Conservation (phyloP, 306 rosid species). For the Pterocarpus macrocarpus region DNA sequence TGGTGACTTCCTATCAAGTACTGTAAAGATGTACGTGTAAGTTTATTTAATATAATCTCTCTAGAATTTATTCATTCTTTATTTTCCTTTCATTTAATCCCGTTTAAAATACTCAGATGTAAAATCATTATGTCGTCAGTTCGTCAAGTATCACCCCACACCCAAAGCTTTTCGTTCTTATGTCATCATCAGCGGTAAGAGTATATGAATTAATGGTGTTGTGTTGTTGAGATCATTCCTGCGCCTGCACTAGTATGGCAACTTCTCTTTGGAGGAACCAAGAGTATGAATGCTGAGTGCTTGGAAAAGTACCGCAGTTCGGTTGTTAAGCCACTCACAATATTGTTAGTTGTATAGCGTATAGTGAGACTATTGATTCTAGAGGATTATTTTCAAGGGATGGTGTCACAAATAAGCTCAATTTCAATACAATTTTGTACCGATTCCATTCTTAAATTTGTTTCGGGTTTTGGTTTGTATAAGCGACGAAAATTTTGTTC, state of each 20-base stretch:
- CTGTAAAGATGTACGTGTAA: constrained; percentile 65
- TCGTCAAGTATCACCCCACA: not conserved
- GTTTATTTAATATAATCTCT: constrained; percentile 47
- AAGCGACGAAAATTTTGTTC: not conserved
- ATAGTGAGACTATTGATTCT: not conserved
- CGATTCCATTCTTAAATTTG: not conserved
- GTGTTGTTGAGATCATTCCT: constrained; percentile 29
- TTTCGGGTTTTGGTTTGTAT: not conserved
- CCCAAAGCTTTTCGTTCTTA: not conserved
- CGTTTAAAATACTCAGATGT: not conserved
- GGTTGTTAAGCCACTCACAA: not conserved
- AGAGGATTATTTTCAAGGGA: not conserved
- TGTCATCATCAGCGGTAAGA: constrained; percentile 18
- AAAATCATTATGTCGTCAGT: constrained; percentile 33
- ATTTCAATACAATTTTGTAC: not conserved
- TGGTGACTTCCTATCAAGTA: constrained; percentile 71
- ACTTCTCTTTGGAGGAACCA: constrained; percentile 15
- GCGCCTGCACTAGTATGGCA: constrained; percentile 16
- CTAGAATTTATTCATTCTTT: constrained; percentile 31
- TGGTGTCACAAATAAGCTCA: constrained; percentile 3
- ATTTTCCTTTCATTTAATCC: not conserved
- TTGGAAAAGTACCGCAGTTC: not conserved
- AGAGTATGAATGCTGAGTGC: not conserved
- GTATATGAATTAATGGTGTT: constrained; percentile 25
- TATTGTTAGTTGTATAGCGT: not conserved